These are phyloP conservation scores for Castanea crenata DNA, from an alignment of 306 rosid genomes.

Conservation along the genomic window DNA sequence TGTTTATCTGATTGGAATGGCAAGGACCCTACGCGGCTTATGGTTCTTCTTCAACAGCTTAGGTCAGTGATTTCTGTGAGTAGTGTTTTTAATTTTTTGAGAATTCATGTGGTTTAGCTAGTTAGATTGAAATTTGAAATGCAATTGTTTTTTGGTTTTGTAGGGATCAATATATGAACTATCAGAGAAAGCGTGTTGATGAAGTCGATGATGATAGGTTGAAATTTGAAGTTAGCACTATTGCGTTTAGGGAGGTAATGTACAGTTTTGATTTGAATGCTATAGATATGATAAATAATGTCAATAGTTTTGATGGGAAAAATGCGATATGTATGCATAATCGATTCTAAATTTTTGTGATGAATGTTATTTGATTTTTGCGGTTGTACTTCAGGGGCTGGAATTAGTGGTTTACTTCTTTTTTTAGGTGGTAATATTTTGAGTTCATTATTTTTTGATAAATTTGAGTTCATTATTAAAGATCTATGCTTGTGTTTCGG, in stretches of 20 bases:
- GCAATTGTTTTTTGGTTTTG: conserved; percentile 3
- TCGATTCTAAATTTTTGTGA: not conserved
- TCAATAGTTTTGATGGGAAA: too few species aligned
- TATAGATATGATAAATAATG: not conserved
- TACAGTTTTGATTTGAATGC: not conserved
- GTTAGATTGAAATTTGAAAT: conserved; percentile 14
- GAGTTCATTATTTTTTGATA: not conserved
- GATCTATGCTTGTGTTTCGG: too few species aligned
- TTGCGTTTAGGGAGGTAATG: conserved; percentile 78
- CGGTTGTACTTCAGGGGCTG: too few species aligned
- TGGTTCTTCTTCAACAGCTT: conserved; percentile 62
- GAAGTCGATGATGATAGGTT: conserved; percentile 84
- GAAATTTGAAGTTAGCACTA: conserved; percentile 86
- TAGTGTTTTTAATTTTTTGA: not conserved
- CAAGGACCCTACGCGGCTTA: conserved; percentile 71
- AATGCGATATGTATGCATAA: not conserved
- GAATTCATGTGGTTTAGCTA: not conserved
- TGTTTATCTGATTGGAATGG: conserved; percentile 63
- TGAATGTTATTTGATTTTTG: too few species aligned
- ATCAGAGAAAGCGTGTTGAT: conserved; percentile 64
- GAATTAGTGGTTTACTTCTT: too few species aligned
- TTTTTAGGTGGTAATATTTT: not conserved
- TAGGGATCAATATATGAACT: conserved; percentile 71
- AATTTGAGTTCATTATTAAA: not conserved
- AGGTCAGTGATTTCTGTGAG: conserved; percentile 36